phyloP scores from a whole-genome alignment of 371 early-diverging fungal species.

The Capniomyces stellatus region DNA sequence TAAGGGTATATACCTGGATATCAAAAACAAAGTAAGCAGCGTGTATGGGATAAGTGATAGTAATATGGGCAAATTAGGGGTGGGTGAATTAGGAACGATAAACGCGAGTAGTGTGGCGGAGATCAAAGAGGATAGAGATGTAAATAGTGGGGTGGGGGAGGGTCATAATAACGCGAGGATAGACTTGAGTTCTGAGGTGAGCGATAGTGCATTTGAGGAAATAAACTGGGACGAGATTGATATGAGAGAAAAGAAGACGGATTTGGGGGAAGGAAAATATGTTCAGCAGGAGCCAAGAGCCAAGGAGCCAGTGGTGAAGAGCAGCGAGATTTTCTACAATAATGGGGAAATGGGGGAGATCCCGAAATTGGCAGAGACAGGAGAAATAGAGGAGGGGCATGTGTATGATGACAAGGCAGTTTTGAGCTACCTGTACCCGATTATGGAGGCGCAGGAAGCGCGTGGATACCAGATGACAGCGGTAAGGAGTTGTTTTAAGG shows the following conservation, averaged over 20 bases:
- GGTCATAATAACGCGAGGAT: not conserved
- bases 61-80: not conserved
- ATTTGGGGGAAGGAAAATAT: not conserved
- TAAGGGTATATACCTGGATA: not conserved
- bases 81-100: too few species aligned
- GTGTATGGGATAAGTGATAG: not conserved
- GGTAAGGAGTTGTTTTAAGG: constrained; percentile 50
- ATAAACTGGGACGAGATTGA: constrained; percentile 3
- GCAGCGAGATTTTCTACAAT: not conserved
- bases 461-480: constrained; percentile 83
- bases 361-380: not conserved
- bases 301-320: not conserved
- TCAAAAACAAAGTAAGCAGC: not conserved
- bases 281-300: not conserved
- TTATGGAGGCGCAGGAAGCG: constrained; percentile 25
- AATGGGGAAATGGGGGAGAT: not conserved
- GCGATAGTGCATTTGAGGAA: not conserved
- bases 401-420: constrained; percentile 7
- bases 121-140: not conserved
- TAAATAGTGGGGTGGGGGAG: not conserved
- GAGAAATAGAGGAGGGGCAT: constrained; percentile 1
- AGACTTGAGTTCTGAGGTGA: not conserved
- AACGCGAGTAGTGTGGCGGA: too few species aligned
- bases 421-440: constrained; percentile 17
- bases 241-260: too few species aligned